phyloP scores from a whole-genome alignment of 257 asterid species.

The Capsicum pubescens region DNA sequence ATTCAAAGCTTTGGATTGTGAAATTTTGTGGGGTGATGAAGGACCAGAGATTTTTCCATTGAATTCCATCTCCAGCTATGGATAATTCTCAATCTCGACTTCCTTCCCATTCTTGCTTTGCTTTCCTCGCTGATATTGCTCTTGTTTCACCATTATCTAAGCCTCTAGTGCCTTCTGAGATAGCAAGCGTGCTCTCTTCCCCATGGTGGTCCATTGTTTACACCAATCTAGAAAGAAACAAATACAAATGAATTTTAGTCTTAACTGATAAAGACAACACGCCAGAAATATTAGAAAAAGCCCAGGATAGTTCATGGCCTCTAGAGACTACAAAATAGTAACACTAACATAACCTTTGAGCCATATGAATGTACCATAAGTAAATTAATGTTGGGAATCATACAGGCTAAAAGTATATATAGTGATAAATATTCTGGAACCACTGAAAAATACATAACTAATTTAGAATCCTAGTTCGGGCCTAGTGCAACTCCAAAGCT shows the following conservation, averaged over 20 bases:
- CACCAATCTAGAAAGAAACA: slow-evolving; percentile 67
- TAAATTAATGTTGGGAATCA: neutral
- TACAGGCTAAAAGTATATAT: neutral
- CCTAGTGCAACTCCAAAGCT: slow-evolving; percentile 3
- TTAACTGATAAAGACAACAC: slow-evolving; percentile 8
- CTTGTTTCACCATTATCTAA: too few species aligned
- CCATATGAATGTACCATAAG: neutral
- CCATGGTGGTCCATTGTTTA: slow-evolving; percentile 80
- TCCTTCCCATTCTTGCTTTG: too few species aligned
- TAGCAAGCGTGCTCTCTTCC: too few species aligned
- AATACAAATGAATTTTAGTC: neutral
- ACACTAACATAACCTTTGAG: neutral
- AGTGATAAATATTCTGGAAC: neutral
- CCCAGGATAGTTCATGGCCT: neutral
- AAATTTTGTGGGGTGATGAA: too few species aligned
- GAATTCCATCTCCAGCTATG: too few species aligned
- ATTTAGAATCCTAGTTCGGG: neutral
- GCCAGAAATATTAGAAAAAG: neutral
- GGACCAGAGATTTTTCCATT: too few species aligned
- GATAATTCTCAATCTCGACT: too few species aligned
- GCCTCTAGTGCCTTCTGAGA: too few species aligned
- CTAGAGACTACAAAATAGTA: neutral
- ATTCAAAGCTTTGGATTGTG: too few species aligned
- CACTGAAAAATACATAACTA: neutral
- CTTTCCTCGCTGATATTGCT: too few species aligned